Percentiles rank a stretch among this genome's conserved stretches.
phyloP scores from a whole-genome alignment of 2,329 filamentous ascomycete species.

The Nannizziopsis arthrosporioides region DNA sequence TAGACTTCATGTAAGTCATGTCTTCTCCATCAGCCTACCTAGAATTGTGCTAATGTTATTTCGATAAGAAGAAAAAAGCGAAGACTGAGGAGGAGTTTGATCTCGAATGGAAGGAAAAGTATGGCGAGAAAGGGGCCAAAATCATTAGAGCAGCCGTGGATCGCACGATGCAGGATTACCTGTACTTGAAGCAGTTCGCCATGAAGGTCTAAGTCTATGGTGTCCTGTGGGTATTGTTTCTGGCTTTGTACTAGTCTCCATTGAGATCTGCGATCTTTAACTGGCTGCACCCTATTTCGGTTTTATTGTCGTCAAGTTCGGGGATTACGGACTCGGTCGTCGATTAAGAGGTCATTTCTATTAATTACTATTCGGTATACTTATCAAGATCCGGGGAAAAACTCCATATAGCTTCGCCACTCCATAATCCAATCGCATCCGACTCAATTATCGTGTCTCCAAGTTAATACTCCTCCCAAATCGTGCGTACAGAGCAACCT shows the following conservation, averaged over 20 bases:
- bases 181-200: conserved; percentile 55
- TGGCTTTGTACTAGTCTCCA: not conserved
- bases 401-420: not conserved
- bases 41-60: not conserved
- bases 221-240: not conserved
- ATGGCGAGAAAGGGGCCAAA: conserved; percentile 47
- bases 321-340: no score
- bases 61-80: conserved; percentile 21
- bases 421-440: not conserved
- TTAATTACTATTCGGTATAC: no score
- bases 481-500: conserved; percentile 83
- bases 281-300: no score
- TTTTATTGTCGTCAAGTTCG: no score
- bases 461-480: conserved; percentile 97
- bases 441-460: conserved; percentile 38
- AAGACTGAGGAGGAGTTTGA: conserved; percentile 46
- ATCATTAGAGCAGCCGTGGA: conserved; percentile 49
- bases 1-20: conserved; percentile 32
- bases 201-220: conserved; percentile 43
- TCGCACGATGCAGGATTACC: conserved; percentile 48
- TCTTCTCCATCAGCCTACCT: conserved; percentile 1
- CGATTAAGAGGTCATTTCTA: no score
- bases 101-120: conserved; percentile 50
- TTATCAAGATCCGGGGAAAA: not conserved
- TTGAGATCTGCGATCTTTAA: no score